phyloP scores from a whole-genome alignment of 176 grass and related monocot species.

The Ampelocalamus luodianensis region DNA sequence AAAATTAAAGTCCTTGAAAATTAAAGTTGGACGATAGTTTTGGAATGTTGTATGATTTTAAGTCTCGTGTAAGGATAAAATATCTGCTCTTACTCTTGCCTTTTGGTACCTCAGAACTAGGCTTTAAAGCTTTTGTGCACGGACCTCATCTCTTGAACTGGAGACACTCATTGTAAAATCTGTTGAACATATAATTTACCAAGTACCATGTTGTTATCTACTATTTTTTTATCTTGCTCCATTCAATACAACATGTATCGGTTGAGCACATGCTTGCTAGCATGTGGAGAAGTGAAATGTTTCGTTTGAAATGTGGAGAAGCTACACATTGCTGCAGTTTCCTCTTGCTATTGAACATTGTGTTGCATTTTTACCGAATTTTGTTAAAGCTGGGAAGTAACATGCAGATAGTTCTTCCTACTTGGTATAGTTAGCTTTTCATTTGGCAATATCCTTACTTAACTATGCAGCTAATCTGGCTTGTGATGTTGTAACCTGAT shows the following conservation, averaged over 20 bases:
- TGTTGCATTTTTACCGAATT: slow-evolving; percentile 1
- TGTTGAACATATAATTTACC: background rate
- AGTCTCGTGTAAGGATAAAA: background rate
- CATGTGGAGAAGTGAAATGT: background rate
- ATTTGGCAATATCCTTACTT: too few relatives aligned
- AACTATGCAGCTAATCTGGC: too few relatives aligned
- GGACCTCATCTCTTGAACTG: background rate
- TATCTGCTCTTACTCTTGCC: background rate
- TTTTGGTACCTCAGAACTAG: background rate
- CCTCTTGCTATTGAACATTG: background rate
- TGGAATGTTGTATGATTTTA: background rate
- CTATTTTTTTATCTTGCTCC: background rate
- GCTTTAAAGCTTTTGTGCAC: background rate
- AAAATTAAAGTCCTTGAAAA: too few relatives aligned
- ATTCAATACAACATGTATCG: background rate
- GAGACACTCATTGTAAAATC: background rate
- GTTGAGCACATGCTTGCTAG: background rate
- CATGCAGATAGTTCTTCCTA: too few relatives aligned
- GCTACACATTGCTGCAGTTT: background rate
- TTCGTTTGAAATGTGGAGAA: background rate
- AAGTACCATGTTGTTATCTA: background rate
- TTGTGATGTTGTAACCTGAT: too few relatives aligned
- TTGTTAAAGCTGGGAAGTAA: too few relatives aligned
- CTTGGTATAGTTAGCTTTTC: too few relatives aligned
- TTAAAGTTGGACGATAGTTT: background rate